Evolutionary conservation across 2,329 filamentous ascomycete species (phyloP).

Genomic region (Fusarium algeriense): DNA sequence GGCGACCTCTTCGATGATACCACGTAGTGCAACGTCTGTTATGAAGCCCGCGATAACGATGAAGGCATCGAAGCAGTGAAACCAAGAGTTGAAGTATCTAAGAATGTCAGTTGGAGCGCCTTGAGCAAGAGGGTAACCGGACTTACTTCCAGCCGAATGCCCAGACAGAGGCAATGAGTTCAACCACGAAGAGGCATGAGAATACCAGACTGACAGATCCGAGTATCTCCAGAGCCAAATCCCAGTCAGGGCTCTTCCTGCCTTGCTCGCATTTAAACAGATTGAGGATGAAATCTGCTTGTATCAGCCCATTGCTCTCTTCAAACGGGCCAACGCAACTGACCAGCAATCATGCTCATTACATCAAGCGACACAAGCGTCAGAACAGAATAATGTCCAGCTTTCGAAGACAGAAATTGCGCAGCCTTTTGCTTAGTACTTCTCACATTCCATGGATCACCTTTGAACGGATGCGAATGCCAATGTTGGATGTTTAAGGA

Average conservation of each 20-base stretch:
- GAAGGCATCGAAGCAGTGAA: conserved; percentile 15
- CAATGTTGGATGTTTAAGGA: conserved; percentile 19
- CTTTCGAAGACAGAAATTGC: background rate
- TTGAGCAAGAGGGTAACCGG: fast-evolving
- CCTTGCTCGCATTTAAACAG: conserved; percentile 17
- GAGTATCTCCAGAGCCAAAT: background rate
- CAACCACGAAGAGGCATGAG: conserved; percentile 10
- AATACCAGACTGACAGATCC: background rate
- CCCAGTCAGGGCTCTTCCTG: background rate
- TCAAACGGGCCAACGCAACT: fast-evolving
- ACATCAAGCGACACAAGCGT: conserved; percentile 17
- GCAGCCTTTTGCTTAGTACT: conserved; percentile 6
- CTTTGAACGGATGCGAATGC: conserved; percentile 8
- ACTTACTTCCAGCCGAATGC: conserved; percentile 18
- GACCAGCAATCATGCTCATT: conserved; percentile 21
- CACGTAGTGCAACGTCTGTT: conserved; percentile 2
- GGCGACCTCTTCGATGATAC: conserved; percentile 15
- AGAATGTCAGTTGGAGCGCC: fast-evolving
- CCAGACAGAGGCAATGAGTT: conserved; percentile 11
- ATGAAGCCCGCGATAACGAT: conserved; percentile 20
- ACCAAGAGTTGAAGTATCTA: conserved; percentile 25
- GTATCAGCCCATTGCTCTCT: fast-evolving
- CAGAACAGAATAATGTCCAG: conserved; percentile 12
- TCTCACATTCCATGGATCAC: background rate
- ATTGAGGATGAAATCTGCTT: conserved; percentile 1